These are phyloP conservation scores for Talaromyces sp. DNA, from an alignment of 2,329 filamentous ascomycete species.

Conservation along the genomic window DNA sequence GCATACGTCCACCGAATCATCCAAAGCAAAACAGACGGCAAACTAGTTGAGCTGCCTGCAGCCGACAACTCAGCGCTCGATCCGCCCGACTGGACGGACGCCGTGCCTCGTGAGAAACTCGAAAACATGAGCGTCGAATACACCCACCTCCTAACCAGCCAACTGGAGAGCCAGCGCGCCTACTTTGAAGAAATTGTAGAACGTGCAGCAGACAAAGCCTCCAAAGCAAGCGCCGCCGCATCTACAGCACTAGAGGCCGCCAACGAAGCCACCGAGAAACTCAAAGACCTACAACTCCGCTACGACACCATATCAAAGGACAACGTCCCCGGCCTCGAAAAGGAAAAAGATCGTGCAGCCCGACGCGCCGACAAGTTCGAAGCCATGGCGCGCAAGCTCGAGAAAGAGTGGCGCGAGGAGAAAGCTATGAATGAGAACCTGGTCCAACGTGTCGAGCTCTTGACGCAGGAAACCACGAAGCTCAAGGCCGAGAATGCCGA, in stretches of 20 bases:
- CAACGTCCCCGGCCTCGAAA: slow-evolving; percentile 64
- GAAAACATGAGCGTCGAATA: slow-evolving; percentile 88
- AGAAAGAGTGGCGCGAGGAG: slow-evolving; percentile 77
- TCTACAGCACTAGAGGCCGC: slow-evolving; percentile 55
- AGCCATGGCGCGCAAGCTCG: slow-evolving; percentile 68
- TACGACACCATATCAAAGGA: slow-evolving; percentile 50
- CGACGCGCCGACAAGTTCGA: slow-evolving; percentile 67
- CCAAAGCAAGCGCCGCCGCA: slow-evolving; percentile 59
- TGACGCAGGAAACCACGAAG: slow-evolving; percentile 54
- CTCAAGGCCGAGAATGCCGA: slow-evolving; percentile 62
- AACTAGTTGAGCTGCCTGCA: slow-evolving; percentile 81
- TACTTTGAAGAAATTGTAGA: slow-evolving; percentile 93
- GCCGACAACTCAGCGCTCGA: slow-evolving; percentile 42
- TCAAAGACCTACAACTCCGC: slow-evolving; percentile 52
- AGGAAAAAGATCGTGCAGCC: slow-evolving; percentile 64
- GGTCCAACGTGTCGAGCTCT: slow-evolving; percentile 68
- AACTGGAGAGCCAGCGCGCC: slow-evolving; percentile 84
- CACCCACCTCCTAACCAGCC: slow-evolving; percentile 84
- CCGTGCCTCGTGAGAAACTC: slow-evolving; percentile 54
- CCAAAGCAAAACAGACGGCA: slow-evolving; percentile 86
- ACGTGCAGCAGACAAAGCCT: slow-evolving; percentile 84
- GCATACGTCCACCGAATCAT: slow-evolving; percentile 95
- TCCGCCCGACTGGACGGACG: slow-evolving; percentile 40
- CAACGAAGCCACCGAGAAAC: slow-evolving; percentile 55
- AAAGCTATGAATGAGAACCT: slow-evolving; percentile 77